phyloP scores from a whole-genome alignment of 139 green algal genomes.

The Pedinophyceae sp. region DNA sequence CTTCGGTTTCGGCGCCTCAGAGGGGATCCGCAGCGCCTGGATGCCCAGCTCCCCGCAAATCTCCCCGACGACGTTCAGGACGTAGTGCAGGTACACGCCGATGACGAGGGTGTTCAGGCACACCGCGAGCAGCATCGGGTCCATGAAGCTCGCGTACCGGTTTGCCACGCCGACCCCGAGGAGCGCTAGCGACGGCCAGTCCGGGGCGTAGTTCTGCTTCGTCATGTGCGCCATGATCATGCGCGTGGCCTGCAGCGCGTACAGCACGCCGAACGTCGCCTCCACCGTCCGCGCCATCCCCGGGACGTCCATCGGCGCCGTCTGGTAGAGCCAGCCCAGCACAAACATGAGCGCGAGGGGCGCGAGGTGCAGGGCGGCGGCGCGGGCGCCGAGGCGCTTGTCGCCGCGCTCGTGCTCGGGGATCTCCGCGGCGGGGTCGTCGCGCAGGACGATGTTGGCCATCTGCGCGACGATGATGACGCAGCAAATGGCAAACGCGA shows the following conservation, averaged over 20 bases:
- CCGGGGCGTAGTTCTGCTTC: conserved; percentile 57
- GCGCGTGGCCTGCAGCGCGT: conserved; percentile 35
- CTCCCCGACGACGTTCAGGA: conserved; percentile 38
- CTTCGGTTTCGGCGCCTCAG: too few species aligned
- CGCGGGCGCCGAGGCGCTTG: conserved; percentile 38
- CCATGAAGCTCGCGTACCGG: neutral
- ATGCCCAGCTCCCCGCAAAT: conserved; percentile 61
- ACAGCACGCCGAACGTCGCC: conserved; percentile 17
- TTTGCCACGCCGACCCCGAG: neutral
- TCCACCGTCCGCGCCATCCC: too few species aligned
- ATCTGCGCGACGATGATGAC: conserved; percentile 9
- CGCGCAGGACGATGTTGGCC: conserved; percentile 7
- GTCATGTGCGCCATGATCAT: conserved; percentile 84
- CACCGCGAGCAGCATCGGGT: conserved; percentile 11
- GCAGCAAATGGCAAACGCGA: conserved; percentile 6
- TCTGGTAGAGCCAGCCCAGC: too few species aligned
- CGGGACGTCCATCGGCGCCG: too few species aligned
- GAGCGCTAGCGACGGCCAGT: neutral
- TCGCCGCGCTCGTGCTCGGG: conserved; percentile 39
- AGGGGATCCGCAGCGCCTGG: too few species aligned
- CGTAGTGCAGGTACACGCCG: conserved; percentile 48
- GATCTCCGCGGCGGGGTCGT: neutral
- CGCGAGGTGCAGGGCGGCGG: conserved; percentile 31
- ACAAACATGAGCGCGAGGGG: conserved; percentile 4
- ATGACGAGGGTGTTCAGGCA: conserved; percentile 16